phyloP scores from a whole-genome alignment of 345 rosid species.

The Cardamine chenopodiifolia region DNA sequence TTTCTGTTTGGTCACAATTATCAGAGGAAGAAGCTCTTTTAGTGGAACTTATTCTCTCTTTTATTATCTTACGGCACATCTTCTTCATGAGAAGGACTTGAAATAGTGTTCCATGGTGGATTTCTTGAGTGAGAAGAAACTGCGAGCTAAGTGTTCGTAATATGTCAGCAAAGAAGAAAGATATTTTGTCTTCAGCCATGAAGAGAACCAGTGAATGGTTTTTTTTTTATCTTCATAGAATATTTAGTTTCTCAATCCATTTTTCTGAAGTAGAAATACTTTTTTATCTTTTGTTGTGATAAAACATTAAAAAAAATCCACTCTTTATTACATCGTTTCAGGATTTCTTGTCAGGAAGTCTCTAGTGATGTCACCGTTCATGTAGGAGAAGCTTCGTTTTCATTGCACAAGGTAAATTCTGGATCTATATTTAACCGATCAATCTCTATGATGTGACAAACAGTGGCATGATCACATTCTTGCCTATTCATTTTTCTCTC shows the following conservation, averaged over 20 bases:
- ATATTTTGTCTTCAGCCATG: conserved; percentile 81
- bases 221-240: neutral
- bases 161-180: conserved; percentile 73
- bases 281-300: neutral
- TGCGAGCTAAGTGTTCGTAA: conserved; percentile 39
- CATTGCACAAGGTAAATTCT: conserved; percentile 73
- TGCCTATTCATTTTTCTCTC: neutral
- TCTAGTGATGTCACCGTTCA: conserved; percentile 86
- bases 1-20: conserved; percentile 27
- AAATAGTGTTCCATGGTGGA: conserved; percentile 52
- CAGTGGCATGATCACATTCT: conserved; percentile 20
- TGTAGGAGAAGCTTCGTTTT: conserved; percentile 73
- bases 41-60: conserved; percentile 29
- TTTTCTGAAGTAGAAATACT: neutral
- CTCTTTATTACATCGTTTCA: conserved; percentile 36
- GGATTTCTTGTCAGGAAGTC: conserved; percentile 96
- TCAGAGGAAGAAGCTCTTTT: conserved; percentile 34
- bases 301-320: neutral
- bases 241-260: neutral
- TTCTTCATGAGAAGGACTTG: conserved; percentile 45
- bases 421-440: neutral
- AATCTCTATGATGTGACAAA: conserved; percentile 4
- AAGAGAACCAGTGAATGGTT: conserved; percentile 96
- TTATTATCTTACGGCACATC: conserved; percentile 23
- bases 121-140: conserved; percentile 49